These are phyloP conservation scores for Zymoseptoria passerinii DNA, from an alignment of 2,329 filamentous ascomycete species.

Conservation along the genomic window DNA sequence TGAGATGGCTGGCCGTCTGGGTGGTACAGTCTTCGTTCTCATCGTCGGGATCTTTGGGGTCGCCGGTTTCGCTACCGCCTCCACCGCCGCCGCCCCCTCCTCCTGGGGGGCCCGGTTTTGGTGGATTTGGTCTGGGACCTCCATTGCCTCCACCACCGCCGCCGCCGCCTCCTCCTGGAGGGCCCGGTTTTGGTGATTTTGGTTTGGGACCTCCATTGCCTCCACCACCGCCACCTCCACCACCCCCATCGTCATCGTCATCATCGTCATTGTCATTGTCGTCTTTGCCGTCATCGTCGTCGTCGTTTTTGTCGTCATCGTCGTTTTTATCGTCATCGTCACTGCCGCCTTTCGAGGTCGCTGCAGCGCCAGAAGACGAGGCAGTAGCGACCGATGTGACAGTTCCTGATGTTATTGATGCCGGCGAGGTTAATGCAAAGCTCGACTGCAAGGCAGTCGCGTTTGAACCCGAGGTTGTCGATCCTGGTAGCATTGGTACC, in stretches of 20 bases:
- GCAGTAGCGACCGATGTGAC: too few relatives aligned
- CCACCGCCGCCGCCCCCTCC: background rate
- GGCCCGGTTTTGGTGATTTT: conserved; percentile 5
- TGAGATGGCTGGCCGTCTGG: conserved; percentile 2
- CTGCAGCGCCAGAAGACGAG: background rate
- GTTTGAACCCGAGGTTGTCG: too few relatives aligned
- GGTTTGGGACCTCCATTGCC: conserved; percentile 5
- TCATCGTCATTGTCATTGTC: conserved; percentile 6
- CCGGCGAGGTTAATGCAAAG: background rate
- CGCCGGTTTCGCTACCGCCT: conserved; percentile 6
- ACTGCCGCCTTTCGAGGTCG: background rate
- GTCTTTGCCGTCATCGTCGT: background rate
- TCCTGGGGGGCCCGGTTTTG: conserved; percentile 3
- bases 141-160: conserved; percentile 4
- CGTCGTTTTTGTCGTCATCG: background rate
- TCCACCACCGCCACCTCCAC: conserved; percentile 3
- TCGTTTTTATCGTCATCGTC: background rate
- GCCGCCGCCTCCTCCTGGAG: conserved; percentile 1
- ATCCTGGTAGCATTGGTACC: background rate
- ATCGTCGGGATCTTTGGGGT: background rate
- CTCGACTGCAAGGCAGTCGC: too few relatives aligned
- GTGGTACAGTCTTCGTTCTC: conserved; percentile 4
- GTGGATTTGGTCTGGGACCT: conserved; percentile 7
- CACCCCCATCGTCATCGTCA: conserved; percentile 3
- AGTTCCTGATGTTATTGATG: background rate